Evolutionary conservation across 805 yeast genomes (phyloP), one percentile per base, ranked within the genome.

Genomic region (Lipomyces japonicus): DNA sequence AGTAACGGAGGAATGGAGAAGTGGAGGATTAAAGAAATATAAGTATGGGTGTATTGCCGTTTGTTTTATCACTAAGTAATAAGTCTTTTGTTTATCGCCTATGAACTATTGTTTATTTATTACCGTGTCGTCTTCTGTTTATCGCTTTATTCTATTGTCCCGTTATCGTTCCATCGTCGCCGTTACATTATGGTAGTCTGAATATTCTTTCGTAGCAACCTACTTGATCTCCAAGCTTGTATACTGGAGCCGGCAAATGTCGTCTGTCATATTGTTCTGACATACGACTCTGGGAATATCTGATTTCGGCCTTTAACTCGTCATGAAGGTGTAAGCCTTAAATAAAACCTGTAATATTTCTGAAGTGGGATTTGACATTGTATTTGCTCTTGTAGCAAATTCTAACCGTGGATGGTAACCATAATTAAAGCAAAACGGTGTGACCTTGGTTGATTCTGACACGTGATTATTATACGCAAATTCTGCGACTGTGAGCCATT

Each of bases 331-430:
- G 40, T 21, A 38, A 22, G 6, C 40, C 28, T 38, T 38, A 4
- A 14, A 38, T 16, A 16, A 38, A 38, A 3, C 28, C 14, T 5
- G 28, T 5, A 10, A 28, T 38, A 9, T 18, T 10, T 19, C 9
- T 4, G 40, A 14, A 5, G 40, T 19, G 14, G n/a, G 18, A 4
- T 18, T 4, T 18, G 10, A 25, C 7, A 22, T 38, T 4, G 23
- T 4, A 18, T 16, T 7, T 38, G 12, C 9, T 5, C 28, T 25
- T n/a, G n/a, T 10, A 7, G 16, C 16, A 16, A 21, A 38, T 12
- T 38, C 40, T 4, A 38, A 18, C 9, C 40, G 28, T 22, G 40
- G 40, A 28, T 38, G 25, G 23, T 19, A 38, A 6, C 40, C 40
- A 22, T 38, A 38, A 19, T 38, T 38, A 12, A 16, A 38, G 1